Evolutionary conservation across 2,329 filamentous ascomycete species (phyloP).

Genomic region (Neospermospora avenae): DNA sequence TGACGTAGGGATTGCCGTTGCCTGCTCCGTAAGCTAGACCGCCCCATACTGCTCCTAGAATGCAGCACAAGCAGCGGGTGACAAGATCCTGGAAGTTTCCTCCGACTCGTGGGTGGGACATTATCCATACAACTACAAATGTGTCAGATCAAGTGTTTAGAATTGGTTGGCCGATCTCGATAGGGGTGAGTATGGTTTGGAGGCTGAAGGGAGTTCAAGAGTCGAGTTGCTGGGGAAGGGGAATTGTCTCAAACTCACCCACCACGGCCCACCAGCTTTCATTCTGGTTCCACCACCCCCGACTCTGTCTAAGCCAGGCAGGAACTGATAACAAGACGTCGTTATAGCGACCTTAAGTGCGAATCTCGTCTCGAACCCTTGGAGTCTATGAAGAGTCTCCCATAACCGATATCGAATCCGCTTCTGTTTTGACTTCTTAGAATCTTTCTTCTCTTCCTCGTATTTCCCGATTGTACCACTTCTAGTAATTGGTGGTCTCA

Average conservation of each 20-base stretch:
- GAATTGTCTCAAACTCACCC: background rate
- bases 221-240: background rate
- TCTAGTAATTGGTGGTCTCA: slow-evolving; percentile 17
- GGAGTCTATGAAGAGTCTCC: slow-evolving; percentile 48
- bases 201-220: background rate
- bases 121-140: slow-evolving; percentile 9
- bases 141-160: too few species aligned
- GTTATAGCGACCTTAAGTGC: slow-evolving; percentile 54
- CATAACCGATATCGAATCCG: slow-evolving; percentile 47
- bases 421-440: slow-evolving; percentile 40
- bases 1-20: slow-evolving; percentile 51
- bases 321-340: slow-evolving; percentile 51
- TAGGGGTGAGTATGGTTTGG: background rate
- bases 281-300: slow-evolving; percentile 52
- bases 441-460: slow-evolving; percentile 38
- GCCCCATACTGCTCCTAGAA: slow-evolving; percentile 54
- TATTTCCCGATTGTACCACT: slow-evolving; percentile 31
- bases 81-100: slow-evolving; percentile 56
- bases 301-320: slow-evolving; percentile 46
- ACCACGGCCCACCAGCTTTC: slow-evolving; percentile 58
- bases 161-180: too few species aligned
- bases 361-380: slow-evolving; percentile 56
- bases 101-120: slow-evolving; percentile 42
- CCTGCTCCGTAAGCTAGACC: slow-evolving; percentile 49
- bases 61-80: slow-evolving; percentile 46